Percentiles rank a stretch among this genome's conserved stretches.
Conservation (phyloP, 208 protist genomes). For the Acanthamoeba triangularis region DNA sequence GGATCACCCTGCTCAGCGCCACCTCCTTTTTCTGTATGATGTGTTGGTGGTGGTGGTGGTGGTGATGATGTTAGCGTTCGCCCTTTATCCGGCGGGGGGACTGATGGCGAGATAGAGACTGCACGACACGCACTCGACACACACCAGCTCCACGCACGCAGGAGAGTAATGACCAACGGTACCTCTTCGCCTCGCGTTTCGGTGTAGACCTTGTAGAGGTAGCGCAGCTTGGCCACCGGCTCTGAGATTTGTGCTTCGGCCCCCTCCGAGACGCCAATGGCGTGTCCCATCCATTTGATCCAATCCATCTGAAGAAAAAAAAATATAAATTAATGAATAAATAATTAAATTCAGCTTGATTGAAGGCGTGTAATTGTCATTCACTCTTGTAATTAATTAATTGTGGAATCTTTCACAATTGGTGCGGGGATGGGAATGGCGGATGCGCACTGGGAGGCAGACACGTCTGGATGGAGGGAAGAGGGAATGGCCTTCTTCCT, state of each 20-base stretch:
- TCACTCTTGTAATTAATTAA: too few relatives aligned
- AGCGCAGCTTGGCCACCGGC: slow-evolving; percentile 52
- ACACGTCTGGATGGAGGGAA: too few relatives aligned
- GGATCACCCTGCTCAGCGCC: slow-evolving; percentile 2
- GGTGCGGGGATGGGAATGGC: too few relatives aligned
- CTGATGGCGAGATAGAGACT: background rate
- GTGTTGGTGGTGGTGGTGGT: background rate
- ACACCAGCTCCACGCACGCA: background rate
- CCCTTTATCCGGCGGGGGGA: too few relatives aligned
- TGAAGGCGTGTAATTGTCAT: too few relatives aligned
- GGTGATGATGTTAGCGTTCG: too few relatives aligned
- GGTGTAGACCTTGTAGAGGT: slow-evolving; percentile 72
- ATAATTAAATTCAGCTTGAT: too few relatives aligned
- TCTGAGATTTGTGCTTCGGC: slow-evolving; percentile 46
- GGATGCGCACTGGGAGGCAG: too few relatives aligned
- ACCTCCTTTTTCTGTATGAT: slow-evolving; percentile 12
- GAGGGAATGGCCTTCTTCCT: too few relatives aligned
- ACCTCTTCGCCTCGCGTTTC: slow-evolving; percentile 58
- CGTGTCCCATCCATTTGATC: slow-evolving; percentile 67
- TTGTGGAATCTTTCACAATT: too few relatives aligned
- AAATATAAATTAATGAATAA: background rate
- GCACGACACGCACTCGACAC: background rate
- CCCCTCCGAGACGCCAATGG: slow-evolving; percentile 30
- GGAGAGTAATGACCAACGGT: background rate
- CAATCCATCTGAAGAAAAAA: slow-evolving; percentile 32